A percentile compares a stretch with the other conserved stretches of the same genome.
Evolutionary conservation across 139 green algal genomes (phyloP).

Genomic region (Klebsormidium nitens): DNA sequence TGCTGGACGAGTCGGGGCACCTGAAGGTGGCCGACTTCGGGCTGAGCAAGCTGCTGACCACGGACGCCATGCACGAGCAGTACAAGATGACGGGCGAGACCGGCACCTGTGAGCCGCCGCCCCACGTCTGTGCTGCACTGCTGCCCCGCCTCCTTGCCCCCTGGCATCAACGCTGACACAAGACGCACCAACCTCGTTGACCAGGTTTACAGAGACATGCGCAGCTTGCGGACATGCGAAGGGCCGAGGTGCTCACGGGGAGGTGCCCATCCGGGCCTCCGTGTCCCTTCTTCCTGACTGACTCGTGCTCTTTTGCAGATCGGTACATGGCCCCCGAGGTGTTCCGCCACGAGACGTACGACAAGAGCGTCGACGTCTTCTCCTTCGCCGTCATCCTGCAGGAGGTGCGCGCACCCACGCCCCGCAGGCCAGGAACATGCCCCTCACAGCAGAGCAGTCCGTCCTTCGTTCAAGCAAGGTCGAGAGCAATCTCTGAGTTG

Average conservation of each 20-base stretch:
- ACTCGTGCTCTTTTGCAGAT: slow-evolving; percentile 18
- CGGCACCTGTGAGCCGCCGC: slow-evolving; percentile 37
- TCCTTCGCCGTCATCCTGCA: slow-evolving; percentile 51
- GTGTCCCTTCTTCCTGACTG: not conserved
- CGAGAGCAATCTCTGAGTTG: not conserved
- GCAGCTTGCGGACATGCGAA: too few species aligned
- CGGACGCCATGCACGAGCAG: slow-evolving; percentile 25
- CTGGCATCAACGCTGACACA: too few species aligned
- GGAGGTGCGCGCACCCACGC: too few species aligned
- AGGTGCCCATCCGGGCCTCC: not conserved
- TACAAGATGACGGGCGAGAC: slow-evolving; percentile 43
- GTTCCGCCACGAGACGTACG: slow-evolving; percentile 48
- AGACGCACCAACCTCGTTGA: too few species aligned
- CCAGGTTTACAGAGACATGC: too few species aligned
- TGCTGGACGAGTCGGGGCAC: slow-evolving; percentile 23
- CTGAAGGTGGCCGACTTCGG: slow-evolving; percentile 53
- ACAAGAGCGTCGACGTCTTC: slow-evolving; percentile 53
- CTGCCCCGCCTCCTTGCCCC: not conserved
- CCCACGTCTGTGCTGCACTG: too few species aligned
- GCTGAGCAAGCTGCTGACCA: slow-evolving; percentile 40
- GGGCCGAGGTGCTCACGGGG: too few species aligned
- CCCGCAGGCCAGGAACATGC: not conserved
- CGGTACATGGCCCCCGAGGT: slow-evolving; percentile 58
- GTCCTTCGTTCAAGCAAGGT: not conserved
- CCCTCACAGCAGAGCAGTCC: not conserved